Evolutionary conservation across 2,329 filamentous ascomycete genomes (phyloP), one percentile per base, ranked within the genome.

Genomic region (Phialocephala sp.): DNA sequence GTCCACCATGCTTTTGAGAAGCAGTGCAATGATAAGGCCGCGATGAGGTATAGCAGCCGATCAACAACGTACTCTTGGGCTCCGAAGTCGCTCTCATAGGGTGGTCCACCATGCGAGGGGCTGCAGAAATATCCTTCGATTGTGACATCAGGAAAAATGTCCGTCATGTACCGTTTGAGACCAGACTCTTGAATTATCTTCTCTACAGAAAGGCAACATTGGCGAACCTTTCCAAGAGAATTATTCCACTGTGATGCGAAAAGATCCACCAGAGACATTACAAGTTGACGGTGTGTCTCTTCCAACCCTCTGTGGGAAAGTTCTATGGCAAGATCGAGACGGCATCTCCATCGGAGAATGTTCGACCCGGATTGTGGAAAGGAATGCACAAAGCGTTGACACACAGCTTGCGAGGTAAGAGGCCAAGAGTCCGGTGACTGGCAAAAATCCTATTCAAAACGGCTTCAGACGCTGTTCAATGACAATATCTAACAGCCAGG

Each of bases 221-320:
- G 43, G 54, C 54, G 32, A 57, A 57, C 11, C 54, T 57, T 57
- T 57, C 36, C 54, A 57, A 45, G 43, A 18, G 43, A 45, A 20
- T 45, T 45, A 45, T 20, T 18, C 43, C 43, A 45, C n/a, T 45
- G 43, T 20, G 43, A 45, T 20, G 43, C 43, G 43, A 45, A 45
- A 45, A 45, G 43, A 45, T 45, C 43, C 43, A 45, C 43, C 43
- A 45, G 18, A 45, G 43, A 45, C 43, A 45, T 45, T 45, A 45
- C 43, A 45, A 45, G 43, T 45, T 45, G 43, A 20, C 43, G 43
- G 43, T 57, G 54, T 57, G 54, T 36, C 32, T 57, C 36, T 57
- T 57, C 32, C 4, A 37, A 36, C n/a, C 37, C 37, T 57, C 54
- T 57, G 24, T 37, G 15, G 32, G 54, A 57, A 57, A 57, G 54